Percentiles rank a stretch among this genome's conserved stretches.
phyloP scores from a whole-genome alignment of 495 filamentous ascomycete genomes.

The Aspergillus haitiensis region DNA sequence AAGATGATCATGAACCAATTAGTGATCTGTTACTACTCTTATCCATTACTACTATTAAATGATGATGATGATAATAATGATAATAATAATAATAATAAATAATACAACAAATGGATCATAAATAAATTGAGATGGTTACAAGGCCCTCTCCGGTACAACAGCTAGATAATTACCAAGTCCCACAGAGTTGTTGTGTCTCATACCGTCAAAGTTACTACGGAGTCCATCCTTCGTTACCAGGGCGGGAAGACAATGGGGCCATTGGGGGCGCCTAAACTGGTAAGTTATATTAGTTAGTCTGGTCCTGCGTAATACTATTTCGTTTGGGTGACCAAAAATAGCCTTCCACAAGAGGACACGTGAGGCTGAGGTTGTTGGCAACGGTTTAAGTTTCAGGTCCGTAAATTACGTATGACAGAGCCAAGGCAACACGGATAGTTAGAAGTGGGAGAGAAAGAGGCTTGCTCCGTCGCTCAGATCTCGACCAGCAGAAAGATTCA shows the following conservation, averaged over 20 bases:
- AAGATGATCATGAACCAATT: too few species aligned
- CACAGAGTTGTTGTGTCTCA: background rate
- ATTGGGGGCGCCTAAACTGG: conserved; percentile 1
- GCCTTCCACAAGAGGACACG: conserved; percentile 22
- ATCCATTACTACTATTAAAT: background rate
- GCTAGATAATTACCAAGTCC: too few species aligned
- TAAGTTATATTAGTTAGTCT: background rate
- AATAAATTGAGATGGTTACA: too few species aligned
- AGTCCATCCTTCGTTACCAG: background rate
- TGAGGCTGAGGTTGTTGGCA: conserved; percentile 24
- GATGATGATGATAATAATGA: background rate
- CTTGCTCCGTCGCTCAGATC: conserved; percentile 15
- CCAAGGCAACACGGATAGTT: conserved; percentile 1
- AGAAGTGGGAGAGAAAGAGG: background rate
- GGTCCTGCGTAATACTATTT: conserved; percentile 18
- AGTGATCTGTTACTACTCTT: too few species aligned
- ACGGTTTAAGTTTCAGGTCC: conserved; percentile 20
- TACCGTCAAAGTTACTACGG: background rate
- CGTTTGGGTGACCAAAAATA: conserved; percentile 28
- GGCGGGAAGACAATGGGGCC: background rate
- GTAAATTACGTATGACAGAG: conserved; percentile 29
- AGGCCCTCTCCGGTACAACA: too few species aligned
- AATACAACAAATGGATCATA: too few species aligned
- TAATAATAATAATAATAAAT: background rate
- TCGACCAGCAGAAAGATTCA: conserved; percentile 14